phyloP scores from a whole-genome alignment of 306 rosid species.

The Vigna angularis region DNA sequence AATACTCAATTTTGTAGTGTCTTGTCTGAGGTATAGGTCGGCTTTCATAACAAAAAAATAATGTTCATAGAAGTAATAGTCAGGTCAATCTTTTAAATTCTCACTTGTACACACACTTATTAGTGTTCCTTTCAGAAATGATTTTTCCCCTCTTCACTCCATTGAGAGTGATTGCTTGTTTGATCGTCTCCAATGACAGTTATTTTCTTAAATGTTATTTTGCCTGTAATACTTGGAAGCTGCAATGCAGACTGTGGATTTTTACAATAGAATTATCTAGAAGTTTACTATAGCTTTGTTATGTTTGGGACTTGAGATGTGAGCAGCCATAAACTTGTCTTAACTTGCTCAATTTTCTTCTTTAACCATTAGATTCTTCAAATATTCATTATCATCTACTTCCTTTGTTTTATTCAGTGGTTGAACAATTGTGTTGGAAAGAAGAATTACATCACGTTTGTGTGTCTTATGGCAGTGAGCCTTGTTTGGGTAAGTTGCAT shows the following conservation, averaged over 20 bases:
- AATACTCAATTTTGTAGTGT: constrained; percentile 15
- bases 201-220: not conserved
- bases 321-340: constrained; percentile 21
- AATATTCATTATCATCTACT: constrained; percentile 17
- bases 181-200: constrained; percentile 13
- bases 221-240: constrained; percentile 6
- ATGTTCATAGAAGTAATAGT: not conserved
- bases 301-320: constrained; percentile 29
- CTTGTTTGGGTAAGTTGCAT: constrained; percentile 69
- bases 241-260: constrained; percentile 22
- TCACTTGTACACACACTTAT: constrained; percentile 14
- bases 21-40: constrained; percentile 8
- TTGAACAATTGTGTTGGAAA: constrained; percentile 86
- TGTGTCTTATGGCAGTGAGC: constrained; percentile 87
- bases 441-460: constrained; percentile 77
- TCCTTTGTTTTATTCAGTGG: constrained; percentile 69
- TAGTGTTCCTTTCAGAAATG: constrained; percentile 1
- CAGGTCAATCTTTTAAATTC: constrained; percentile 15
- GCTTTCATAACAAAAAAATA: constrained; percentile 18
- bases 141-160: not conserved
- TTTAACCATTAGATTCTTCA: constrained; percentile 36
- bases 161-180: constrained; percentile 26
- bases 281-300: constrained; percentile 18
- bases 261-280: constrained; percentile 17
- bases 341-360: constrained; percentile 31